These are phyloP conservation scores for Penicillium frequentans DNA, from an alignment of 2,329 filamentous ascomycete species.

Conservation along the genomic window DNA sequence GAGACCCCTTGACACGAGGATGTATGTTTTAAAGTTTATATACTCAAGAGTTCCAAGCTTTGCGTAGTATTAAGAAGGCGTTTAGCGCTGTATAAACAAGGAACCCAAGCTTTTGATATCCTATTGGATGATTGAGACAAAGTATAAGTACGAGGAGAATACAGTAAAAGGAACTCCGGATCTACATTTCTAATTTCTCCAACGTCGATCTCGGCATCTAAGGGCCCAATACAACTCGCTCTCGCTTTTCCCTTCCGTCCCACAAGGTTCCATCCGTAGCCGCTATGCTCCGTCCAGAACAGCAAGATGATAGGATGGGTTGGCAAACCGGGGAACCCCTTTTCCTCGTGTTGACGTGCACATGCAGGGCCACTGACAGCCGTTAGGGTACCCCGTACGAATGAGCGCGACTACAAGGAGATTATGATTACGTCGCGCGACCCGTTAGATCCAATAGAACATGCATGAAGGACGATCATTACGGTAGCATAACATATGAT, in stretches of 20 bases:
- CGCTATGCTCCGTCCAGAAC: neutral
- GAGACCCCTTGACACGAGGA: too few species aligned
- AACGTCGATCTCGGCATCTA: neutral
- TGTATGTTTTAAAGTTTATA: too few species aligned
- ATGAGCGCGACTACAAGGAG: neutral
- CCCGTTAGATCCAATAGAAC: neutral
- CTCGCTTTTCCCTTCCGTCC: neutral
- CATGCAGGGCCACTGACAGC: constrained; percentile 10
- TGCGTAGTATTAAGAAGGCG: too few species aligned
- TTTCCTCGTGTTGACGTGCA: constrained; percentile 2
- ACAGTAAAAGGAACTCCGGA: neutral
- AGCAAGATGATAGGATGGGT: neutral
- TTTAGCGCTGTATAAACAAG: too few species aligned
- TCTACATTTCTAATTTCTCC: neutral
- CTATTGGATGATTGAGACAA: too few species aligned
- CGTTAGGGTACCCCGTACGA: neutral
- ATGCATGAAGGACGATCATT: neutral
- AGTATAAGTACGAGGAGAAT: too few species aligned
- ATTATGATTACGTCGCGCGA: constrained; percentile 3
- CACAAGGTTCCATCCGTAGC: neutral
- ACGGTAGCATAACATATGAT: neutral
- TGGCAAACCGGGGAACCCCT: neutral
- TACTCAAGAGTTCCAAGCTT: too few species aligned
- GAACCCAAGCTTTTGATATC: too few species aligned
- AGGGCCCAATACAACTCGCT: neutral